phyloP scores from a whole-genome alignment of 306 rosid genomes.

The Dalbergia cochinchinensis region DNA sequence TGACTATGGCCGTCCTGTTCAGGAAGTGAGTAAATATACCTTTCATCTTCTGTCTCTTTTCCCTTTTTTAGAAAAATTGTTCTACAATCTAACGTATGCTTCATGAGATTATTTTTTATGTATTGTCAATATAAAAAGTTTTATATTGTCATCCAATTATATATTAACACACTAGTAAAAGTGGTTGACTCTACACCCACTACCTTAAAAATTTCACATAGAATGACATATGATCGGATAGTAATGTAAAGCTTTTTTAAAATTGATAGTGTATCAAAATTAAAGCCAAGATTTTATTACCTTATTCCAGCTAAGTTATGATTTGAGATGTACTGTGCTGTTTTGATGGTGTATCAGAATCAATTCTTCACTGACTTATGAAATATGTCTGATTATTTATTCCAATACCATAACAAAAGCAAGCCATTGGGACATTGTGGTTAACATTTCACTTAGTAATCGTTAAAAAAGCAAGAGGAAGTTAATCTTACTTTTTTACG shows the following conservation, averaged over 20 bases:
- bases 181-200: no score
- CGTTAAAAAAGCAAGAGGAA: slow-evolving; percentile 20
- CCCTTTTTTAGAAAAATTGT: no score
- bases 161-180: no score
- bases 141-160: no score
- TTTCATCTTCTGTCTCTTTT: not conserved
- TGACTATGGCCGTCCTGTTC: slow-evolving; percentile 74
- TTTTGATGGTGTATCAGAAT: slow-evolving; percentile 7
- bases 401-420: not conserved
- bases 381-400: slow-evolving; percentile 17
- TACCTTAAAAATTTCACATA: no score
- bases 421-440: slow-evolving; percentile 10
- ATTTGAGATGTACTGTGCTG: not conserved
- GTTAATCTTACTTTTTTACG: slow-evolving; percentile 11
- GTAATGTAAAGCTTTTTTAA: no score
- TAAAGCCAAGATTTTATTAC: slow-evolving; percentile 21
- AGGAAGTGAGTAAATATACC: slow-evolving; percentile 58
- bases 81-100: no score
- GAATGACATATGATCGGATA: no score
- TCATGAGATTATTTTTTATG: no score
- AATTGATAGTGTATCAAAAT: no score
- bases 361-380: slow-evolving; percentile 3
- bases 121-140: no score
- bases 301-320: not conserved
- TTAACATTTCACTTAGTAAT: slow-evolving; percentile 19